A percentile compares a stretch with the other conserved stretches of the same genome.
These are phyloP conservation scores for Ceratocystis destructans DNA, from an alignment of 2,329 filamentous ascomycete species.

Conservation along the genomic window DNA sequence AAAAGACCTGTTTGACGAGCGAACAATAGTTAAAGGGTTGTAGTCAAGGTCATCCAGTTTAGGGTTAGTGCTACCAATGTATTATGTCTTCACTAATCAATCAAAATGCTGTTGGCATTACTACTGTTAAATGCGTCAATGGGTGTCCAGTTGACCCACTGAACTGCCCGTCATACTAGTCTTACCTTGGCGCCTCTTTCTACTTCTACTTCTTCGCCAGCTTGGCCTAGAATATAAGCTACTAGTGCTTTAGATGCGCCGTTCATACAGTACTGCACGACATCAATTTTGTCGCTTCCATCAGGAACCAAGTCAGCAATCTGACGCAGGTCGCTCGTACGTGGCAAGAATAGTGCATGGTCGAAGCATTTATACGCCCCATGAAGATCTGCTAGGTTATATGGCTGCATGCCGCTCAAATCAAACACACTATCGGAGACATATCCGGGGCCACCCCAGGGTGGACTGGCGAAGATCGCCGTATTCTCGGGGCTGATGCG, in stretches of 20 bases:
- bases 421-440: slow-evolving; percentile 59
- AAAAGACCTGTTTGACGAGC: slow-evolving; percentile 68
- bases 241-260: slow-evolving; percentile 74
- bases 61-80: not conserved
- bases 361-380: slow-evolving; percentile 45
- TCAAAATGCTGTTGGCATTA: not conserved
- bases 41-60: slow-evolving; percentile 25
- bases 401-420: slow-evolving; percentile 75
- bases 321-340: slow-evolving; percentile 71
- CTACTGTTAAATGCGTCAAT: not conserved
- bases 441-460: slow-evolving; percentile 47
- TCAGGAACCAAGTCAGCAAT: slow-evolving; percentile 44
- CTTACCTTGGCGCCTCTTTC: not conserved
- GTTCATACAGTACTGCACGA: slow-evolving; percentile 83
- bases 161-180: not conserved
- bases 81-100: not conserved
- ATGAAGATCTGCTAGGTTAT: slow-evolving; percentile 52
- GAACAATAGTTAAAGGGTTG: slow-evolving; percentile 48
- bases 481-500: slow-evolving; percentile 31
- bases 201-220: not conserved
- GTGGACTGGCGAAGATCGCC: slow-evolving; percentile 44
- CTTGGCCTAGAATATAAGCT: slow-evolving; percentile 39
- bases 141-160: not conserved
- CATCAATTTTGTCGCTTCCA: slow-evolving; percentile 45
- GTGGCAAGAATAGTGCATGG: slow-evolving; percentile 67